Evolutionary conservation across 345 rosid genomes (phyloP), one percentile per base, ranked within the genome.

Genomic region (Linum tenue): DNA sequence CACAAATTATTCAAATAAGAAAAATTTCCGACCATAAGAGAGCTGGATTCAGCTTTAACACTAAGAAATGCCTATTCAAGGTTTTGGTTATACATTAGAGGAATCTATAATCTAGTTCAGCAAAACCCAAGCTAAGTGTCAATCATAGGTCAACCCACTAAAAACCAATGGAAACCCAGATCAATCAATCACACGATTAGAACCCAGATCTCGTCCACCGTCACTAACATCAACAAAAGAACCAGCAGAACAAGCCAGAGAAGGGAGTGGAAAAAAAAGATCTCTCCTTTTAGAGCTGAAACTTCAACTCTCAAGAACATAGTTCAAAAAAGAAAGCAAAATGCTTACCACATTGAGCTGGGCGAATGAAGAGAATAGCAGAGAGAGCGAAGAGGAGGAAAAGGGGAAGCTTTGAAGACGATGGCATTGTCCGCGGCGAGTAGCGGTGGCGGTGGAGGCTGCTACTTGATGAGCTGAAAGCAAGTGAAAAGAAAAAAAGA

Each of bases 351-450:
- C 80, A 67, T 38, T 74, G 66, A 40, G 77, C 86, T 31, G 63
- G 70, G 60, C 43, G 77, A 68, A 51, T 60, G 65, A 74, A 55
- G 73, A 71, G 56, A 79, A 86, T 62, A 69, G 80, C 14, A 71
- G 74, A 67, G 64, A 69, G 6, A 37, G 74, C 53, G 7, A 48
- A 1, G 53, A 48, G 48, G 50, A 81, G 67, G 68, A 75, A 70
- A 67, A 81, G 73, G 16, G 41, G 66, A 67, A 77, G 71, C 57
- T 67, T 68, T 53, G 80, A 44, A 50, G 79, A 62, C 51, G 79
- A 62, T 55, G 84, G 80, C 97, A 88, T 90, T 69, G 75, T 41
- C 65, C 63, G 4, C 1, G 42, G 14, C 14, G 53, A 48, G 37
- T 55, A 3, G 3, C 41, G 64, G 6, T 6, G 59, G 7, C 15